Conservation (phyloP, 83 land plant species). For the Isoetes engelmannii region DNA sequence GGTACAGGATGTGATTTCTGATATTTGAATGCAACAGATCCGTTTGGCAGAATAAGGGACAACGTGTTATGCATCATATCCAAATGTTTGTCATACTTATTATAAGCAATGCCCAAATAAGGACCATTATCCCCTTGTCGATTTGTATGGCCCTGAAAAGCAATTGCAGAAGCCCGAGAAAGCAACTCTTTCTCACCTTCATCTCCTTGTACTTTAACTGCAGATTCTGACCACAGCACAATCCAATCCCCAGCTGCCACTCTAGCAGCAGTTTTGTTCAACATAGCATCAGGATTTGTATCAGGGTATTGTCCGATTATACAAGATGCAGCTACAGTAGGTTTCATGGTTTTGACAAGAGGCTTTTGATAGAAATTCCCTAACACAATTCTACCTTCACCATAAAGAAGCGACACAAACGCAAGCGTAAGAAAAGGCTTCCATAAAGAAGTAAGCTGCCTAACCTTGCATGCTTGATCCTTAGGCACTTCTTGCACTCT, state of each 20-base stretch:
- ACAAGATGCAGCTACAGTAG: conserved; percentile 12
- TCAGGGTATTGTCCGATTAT: not conserved
- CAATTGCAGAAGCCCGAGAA: not conserved
- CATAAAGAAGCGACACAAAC: not conserved
- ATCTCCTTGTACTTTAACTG: conserved; percentile 5
- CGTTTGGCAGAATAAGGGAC: conserved; percentile 13
- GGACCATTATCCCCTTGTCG: not conserved
- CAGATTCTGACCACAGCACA: conserved; percentile 13
- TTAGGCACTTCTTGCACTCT: not conserved
- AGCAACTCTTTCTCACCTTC: conserved; percentile 2
- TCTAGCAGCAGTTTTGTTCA: conserved; percentile 4
- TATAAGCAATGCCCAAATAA: conserved; percentile 13
- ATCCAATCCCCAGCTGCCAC: conserved; percentile 13
- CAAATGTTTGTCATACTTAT: not conserved
- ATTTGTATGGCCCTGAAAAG: not conserved
- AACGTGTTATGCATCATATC: conserved; percentile 4
- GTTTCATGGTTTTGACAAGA: conserved; percentile 8
- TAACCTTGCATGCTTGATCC: not conserved
- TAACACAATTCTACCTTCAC: not conserved
- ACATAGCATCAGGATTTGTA: not conserved
- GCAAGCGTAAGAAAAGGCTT: not conserved
- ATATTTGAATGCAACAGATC: conserved; percentile 14
- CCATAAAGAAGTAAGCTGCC: too few species aligned
- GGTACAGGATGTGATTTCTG: conserved; percentile 12
- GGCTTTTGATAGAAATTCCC: conserved; percentile 11